These are phyloP conservation scores for Pseudocohnilembus persalinus DNA, from an alignment of 169 alveolate genomes.

Conservation along the genomic window DNA sequence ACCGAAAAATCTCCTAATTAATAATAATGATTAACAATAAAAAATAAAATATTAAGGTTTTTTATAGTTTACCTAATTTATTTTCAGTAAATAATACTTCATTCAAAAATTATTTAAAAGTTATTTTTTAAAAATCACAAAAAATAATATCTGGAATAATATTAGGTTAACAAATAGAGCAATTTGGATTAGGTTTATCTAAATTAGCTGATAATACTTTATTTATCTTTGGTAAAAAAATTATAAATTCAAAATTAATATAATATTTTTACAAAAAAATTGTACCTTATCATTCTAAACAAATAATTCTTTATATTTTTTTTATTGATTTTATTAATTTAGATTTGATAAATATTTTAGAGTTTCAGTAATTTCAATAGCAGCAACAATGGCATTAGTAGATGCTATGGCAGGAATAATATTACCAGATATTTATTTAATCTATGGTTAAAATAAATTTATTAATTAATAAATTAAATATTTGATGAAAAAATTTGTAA, in stretches of 20 bases:
- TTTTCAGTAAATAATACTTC: not conserved
- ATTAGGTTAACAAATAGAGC: conserved; percentile 26
- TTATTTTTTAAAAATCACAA: conserved; percentile 22
- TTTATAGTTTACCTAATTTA: not conserved
- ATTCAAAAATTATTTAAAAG: conserved; percentile 13
- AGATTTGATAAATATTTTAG: conserved; percentile 44
- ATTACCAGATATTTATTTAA: conserved; percentile 96
- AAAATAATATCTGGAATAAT: conserved; percentile 16
- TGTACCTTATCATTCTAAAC: conserved; percentile 12
- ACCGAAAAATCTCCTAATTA: not conserved
- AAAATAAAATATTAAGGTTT: not conserved
- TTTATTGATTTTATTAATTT: conserved; percentile 3
- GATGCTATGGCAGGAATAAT: conserved; percentile 97
- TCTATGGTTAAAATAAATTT: not conserved
- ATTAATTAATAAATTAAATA: too few relatives aligned
- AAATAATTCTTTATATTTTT: conserved; percentile 26
- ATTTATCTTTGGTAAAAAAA: not conserved
- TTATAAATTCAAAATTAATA: not conserved
- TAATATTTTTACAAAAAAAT: not conserved
- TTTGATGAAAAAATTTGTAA: too few relatives aligned
- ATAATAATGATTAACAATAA: not conserved
- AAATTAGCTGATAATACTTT: conserved; percentile 6
- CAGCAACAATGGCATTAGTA: conserved; percentile 95
- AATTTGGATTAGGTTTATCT: conserved; percentile 28
- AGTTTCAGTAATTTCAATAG: conserved; percentile 89